These are phyloP conservation scores for Azolla pinnata DNA, from an alignment of 75 land plant genomes.

Conservation along the genomic window DNA sequence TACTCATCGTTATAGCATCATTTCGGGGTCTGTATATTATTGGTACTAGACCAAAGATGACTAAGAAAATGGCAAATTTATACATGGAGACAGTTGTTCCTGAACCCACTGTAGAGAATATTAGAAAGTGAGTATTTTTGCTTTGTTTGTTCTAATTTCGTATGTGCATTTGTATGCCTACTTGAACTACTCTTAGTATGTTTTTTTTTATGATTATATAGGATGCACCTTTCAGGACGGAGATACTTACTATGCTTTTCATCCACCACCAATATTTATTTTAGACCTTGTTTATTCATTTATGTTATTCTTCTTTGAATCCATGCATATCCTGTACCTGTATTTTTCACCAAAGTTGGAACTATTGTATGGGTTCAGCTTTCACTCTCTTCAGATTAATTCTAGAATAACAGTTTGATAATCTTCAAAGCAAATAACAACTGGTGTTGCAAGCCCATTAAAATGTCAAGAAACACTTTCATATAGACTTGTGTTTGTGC, in stretches of 20 bases:
- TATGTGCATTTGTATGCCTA: background rate
- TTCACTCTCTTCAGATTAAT: no score
- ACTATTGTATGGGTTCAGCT: no score
- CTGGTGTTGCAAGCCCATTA: background rate
- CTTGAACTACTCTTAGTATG: background rate
- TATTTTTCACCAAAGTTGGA: no score
- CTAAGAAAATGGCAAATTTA: conserved; percentile 47
- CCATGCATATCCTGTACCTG: no score
- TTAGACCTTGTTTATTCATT: background rate
- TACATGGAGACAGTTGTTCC: conserved; percentile 91
- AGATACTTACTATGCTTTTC: background rate
- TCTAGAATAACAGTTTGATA: background rate
- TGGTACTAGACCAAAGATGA: conserved; percentile 27
- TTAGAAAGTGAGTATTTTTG: conserved; percentile 46
- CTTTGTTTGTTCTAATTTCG: background rate
- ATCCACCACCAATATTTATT: background rate
- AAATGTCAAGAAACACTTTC: no score
- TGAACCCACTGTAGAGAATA: conserved; percentile 58
- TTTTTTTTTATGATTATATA: background rate
- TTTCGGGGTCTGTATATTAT: conserved; percentile 36
- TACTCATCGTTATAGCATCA: conserved; percentile 35
- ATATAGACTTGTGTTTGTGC: background rate
- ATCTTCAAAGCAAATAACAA: background rate
- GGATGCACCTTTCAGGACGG: background rate
- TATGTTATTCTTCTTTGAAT: background rate